phyloP scores from a whole-genome alignment of 2,329 filamentous ascomycete species.

The Erysiphe neolycopersici region DNA sequence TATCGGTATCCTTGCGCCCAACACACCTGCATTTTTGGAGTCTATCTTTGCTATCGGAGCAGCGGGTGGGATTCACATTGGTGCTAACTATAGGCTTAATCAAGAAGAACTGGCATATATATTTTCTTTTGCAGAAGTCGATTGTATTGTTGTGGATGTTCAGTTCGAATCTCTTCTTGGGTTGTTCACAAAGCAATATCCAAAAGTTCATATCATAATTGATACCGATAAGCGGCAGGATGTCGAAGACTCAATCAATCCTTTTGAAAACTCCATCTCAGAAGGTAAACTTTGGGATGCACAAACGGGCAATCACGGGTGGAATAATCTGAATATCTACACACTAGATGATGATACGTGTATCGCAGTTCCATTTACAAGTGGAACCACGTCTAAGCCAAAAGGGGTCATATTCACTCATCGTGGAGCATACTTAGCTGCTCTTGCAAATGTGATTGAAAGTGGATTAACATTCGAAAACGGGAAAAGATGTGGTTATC shows the following conservation, averaged over 20 bases:
- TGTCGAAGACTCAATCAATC: slow-evolving; percentile 46
- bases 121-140: slow-evolving; percentile 63
- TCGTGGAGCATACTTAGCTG: slow-evolving; percentile 61
- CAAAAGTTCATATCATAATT: slow-evolving; percentile 42
- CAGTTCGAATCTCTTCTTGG: slow-evolving; percentile 52
- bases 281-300: slow-evolving; percentile 54
- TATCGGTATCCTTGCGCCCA: slow-evolving; percentile 69
- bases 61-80: slow-evolving; percentile 52
- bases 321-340: slow-evolving; percentile 48
- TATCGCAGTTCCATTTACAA: slow-evolving; percentile 23
- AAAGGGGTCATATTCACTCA: slow-evolving; percentile 90
- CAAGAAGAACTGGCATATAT: slow-evolving; percentile 74
- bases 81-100: slow-evolving; percentile 50
- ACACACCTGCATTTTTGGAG: slow-evolving; percentile 87
- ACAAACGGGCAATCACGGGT: slow-evolving; percentile 39
- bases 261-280: slow-evolving; percentile 58
- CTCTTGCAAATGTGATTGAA: slow-evolving; percentile 68
- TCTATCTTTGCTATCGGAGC: slow-evolving; percentile 68
- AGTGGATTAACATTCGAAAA: slow-evolving; percentile 47
- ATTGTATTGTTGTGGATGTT: slow-evolving; percentile 62
- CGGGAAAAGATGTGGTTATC: slow-evolving; percentile 40
- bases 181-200: slow-evolving; percentile 31
- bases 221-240: slow-evolving; percentile 48
- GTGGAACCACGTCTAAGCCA: slow-evolving; percentile 43
- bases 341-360: slow-evolving; percentile 46